These are phyloP conservation scores for Pythium biforme DNA, from an alignment of 352 stramenopile species.

Conservation along the genomic window DNA sequence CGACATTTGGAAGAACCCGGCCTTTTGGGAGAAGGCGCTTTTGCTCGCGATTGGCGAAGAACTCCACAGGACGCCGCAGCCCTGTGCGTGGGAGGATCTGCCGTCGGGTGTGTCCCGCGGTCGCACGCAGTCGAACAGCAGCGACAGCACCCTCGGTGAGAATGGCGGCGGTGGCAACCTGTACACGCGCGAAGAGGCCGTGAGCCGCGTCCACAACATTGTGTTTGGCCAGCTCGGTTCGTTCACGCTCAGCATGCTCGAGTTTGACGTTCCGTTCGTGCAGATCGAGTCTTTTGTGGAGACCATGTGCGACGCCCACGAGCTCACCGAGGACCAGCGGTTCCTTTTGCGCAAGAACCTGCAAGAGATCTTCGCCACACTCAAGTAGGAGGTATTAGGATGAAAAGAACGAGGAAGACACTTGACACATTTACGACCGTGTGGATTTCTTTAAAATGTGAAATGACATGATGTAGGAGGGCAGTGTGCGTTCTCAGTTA, in stretches of 20 bases:
- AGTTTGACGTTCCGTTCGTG: conserved; percentile 75
- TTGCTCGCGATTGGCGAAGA: conserved; percentile 82
- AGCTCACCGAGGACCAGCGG: conserved; percentile 83
- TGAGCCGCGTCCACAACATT: conserved; percentile 85
- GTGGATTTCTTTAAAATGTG: background rate
- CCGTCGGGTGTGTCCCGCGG: conserved; percentile 31
- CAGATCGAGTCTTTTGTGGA: conserved; percentile 87
- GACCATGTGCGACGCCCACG: conserved; percentile 85
- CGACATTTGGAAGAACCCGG: conserved; percentile 79
- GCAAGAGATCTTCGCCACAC: conserved; percentile 65
- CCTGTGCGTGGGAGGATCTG: conserved; percentile 77
- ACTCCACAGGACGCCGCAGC: conserved; percentile 73
- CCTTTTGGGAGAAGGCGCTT: conserved; percentile 87
- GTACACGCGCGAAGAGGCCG: conserved; percentile 73
- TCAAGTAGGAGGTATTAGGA: conserved; percentile 23
- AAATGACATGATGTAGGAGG: background rate
- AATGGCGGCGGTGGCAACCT: conserved; percentile 8
- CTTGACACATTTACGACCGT: background rate
- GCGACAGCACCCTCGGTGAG: conserved; percentile 3
- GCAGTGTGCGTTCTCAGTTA: background rate
- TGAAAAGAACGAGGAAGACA: background rate
- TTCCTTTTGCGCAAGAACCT: conserved; percentile 80
- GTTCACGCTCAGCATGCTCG: conserved; percentile 87
- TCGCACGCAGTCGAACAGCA: conserved; percentile 4
- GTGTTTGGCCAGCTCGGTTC: conserved; percentile 84